Base-by-base conservation (phyloP, 768 basidiomycete genomes). In the Trametes cingulata region DNA sequence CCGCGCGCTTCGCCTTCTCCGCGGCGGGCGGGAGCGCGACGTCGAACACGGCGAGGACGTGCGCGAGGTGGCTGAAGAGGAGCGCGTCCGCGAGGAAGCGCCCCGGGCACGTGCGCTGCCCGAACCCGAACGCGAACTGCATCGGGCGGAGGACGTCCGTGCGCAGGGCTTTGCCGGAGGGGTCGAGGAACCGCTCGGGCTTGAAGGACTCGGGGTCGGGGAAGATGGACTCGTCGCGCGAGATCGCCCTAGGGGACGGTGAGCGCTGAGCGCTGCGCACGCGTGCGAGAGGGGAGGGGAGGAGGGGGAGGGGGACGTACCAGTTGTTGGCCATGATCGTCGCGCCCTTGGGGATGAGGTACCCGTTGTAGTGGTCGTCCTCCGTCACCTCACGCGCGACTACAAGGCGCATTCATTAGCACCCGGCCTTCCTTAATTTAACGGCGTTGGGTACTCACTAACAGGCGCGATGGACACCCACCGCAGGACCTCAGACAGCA, bases 241-340 rank as follows among this genome's bases (percentile, higher is more conserved):
- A 65, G 69, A 74, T 72, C 19, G 66, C 71, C 69, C 70, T 70
- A 22, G n/a, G n/a, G n/a, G n/a, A n/a, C n/a, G n/a, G n/a, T n/a
- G n/a, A n/a, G 25, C n/a, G 51, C 19, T 3, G 7, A 15, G 36
- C 5, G n/a, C 7, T 7, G 7, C 20, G 50, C 1, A 36, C 47
- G n/a, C 13, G 35, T 25, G 54, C 17, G 43, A 15, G 7, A 6
- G 12, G 13, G 15, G 37, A 7, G n/a, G 22, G 17, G 17, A 35
- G 45, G 29, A 7, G 1, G 27, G 46, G 36, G 14, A 8, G 25
- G 33, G 14, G 9, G 27, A 46, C 50, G 42, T 50, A 62, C 72
- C 71, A 75, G 56, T 72, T 70, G 52, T 75, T 75, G 17, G 68
- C 66, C 39, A 64, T 58, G 41, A 74, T 52, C 43, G 65, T 66